These are phyloP conservation scores for Ceratobasidium sp. DNA, from an alignment of 1,284 basidiomycete species.

Conservation along the genomic window DNA sequence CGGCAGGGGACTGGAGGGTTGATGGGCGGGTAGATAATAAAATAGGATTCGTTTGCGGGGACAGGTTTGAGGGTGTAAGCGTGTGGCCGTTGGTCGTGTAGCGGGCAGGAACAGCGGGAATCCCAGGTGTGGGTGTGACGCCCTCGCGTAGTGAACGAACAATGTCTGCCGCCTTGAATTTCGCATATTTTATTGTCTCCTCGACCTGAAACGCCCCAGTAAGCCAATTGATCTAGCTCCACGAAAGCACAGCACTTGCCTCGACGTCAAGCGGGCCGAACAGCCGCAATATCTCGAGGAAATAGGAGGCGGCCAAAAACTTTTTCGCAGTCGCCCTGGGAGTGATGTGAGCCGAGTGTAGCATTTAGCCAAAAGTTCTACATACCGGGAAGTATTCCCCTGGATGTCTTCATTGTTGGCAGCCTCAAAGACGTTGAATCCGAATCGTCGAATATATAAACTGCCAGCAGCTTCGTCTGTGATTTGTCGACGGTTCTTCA, in stretches of 20 bases:
- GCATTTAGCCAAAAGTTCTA: background rate
- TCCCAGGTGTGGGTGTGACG: slow-evolving; percentile 65
- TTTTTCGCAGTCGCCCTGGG: slow-evolving; percentile 81
- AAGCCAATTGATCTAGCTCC: slow-evolving; percentile 38
- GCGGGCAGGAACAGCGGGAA: slow-evolving; percentile 38
- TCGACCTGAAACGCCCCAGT: slow-evolving; percentile 52
- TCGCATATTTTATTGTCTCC: slow-evolving; percentile 84
- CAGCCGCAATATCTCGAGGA: slow-evolving; percentile 79
- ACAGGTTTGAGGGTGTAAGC: slow-evolving; percentile 11
- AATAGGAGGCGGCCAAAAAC: slow-evolving; percentile 86
- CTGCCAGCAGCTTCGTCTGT: slow-evolving; percentile 44
- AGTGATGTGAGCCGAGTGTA: slow-evolving; percentile 2
- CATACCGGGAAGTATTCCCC: slow-evolving; percentile 39
- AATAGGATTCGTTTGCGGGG: slow-evolving; percentile 29
- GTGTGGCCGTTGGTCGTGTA: slow-evolving; percentile 11
- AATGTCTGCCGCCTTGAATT: slow-evolving; percentile 92
- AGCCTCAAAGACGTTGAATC: slow-evolving; percentile 42
- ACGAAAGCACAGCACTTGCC: slow-evolving; percentile 43
- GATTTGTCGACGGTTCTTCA: slow-evolving; percentile 25
- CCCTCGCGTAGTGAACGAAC: slow-evolving; percentile 86
- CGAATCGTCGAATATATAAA: slow-evolving; percentile 44
- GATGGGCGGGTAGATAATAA: slow-evolving; percentile 22
- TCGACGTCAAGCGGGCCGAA: slow-evolving; percentile 69
- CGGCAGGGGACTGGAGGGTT: background rate
- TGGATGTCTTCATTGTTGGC: slow-evolving; percentile 46